phyloP scores from a whole-genome alignment of 2,329 filamentous ascomycete genomes.

The Colletotrichum spaethianum region DNA sequence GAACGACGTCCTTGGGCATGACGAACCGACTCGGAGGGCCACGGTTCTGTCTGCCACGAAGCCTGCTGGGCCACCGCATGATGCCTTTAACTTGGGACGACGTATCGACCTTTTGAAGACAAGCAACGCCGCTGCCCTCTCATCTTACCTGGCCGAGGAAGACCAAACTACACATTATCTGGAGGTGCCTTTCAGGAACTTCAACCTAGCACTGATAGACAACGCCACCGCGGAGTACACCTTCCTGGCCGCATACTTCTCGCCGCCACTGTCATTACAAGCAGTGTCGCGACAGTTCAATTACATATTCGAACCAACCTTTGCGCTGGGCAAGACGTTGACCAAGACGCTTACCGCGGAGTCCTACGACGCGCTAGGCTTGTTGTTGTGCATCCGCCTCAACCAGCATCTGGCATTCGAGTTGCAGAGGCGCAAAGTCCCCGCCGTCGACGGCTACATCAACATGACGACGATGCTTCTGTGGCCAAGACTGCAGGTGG shows the following conservation, averaged over 20 bases:
- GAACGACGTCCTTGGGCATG: conserved; percentile 85
- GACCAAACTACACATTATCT: conserved; percentile 88
- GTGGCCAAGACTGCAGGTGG: conserved; percentile 94
- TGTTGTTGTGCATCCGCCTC: conserved; percentile 91
- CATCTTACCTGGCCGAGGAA: conserved; percentile 93
- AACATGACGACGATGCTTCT: conserved; percentile 96
- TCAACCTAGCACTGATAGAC: conserved; percentile 93
- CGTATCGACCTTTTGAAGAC: conserved; percentile 86
- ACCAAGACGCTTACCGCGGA: conserved; percentile 83
- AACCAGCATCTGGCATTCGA: conserved; percentile 97
- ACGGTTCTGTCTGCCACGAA: conserved; percentile 68
- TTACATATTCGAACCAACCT: conserved; percentile 91
- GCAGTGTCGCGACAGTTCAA: conserved; percentile 86
- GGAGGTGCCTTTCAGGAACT: conserved; percentile 92
- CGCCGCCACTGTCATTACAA: conserved; percentile 80
- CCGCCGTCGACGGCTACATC: conserved; percentile 90
- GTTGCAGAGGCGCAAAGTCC: conserved; percentile 90
- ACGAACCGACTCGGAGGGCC: conserved; percentile 78
- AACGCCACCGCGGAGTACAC: conserved; percentile 96
- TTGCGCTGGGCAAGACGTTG: conserved; percentile 83
- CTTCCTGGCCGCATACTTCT: conserved; percentile 92
- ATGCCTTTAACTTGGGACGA: conserved; percentile 90
- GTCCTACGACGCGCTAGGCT: conserved; percentile 86
- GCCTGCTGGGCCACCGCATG: conserved; percentile 75
- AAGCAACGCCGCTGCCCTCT: conserved; percentile 80